These are phyloP conservation scores for Leptographium radiaticola DNA, from an alignment of 2,329 filamentous ascomycete genomes.

Conservation along the genomic window DNA sequence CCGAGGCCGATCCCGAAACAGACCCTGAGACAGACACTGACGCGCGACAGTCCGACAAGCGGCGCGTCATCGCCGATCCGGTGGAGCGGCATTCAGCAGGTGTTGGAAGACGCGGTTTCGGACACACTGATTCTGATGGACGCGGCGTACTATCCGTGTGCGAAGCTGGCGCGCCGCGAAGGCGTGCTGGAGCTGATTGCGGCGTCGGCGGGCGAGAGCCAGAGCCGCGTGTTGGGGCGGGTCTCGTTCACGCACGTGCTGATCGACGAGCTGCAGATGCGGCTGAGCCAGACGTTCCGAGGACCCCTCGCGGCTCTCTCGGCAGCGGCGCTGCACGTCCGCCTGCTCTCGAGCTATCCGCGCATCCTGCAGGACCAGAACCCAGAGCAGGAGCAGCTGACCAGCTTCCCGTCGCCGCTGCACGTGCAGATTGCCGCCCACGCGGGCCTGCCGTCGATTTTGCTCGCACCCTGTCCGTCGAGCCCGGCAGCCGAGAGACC, in stretches of 20 bases:
- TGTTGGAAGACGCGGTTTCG: constrained; percentile 40
- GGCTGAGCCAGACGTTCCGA: constrained; percentile 29
- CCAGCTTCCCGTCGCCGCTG: constrained; percentile 39
- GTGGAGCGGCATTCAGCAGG: constrained; percentile 43
- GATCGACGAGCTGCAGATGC: constrained; percentile 33
- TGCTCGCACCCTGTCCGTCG: constrained; percentile 35
- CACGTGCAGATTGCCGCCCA: constrained; percentile 43
- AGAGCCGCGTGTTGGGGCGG: constrained; percentile 32
- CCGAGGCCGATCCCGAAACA: background rate
- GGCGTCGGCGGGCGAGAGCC: constrained; percentile 40
- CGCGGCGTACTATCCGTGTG: constrained; percentile 42
- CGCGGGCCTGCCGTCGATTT: constrained; percentile 40
- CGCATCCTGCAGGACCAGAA: constrained; percentile 36
- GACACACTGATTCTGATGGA: constrained; percentile 48
- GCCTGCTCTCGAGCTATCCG: constrained; percentile 32
- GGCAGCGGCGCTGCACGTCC: constrained; percentile 36
- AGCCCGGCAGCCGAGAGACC: constrained; percentile 21
- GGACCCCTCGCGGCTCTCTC: constrained; percentile 28
- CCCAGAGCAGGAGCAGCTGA: constrained; percentile 31
- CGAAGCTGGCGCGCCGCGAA: constrained; percentile 35
- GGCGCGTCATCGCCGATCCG: constrained; percentile 26
- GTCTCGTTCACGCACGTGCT: constrained; percentile 39
- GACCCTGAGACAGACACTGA: background rate
- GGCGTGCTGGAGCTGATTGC: constrained; percentile 45
- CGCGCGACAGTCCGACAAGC: background rate